These are phyloP conservation scores for Neoboletus magnificus DNA, from an alignment of 768 basidiomycete species.

Conservation along the genomic window DNA sequence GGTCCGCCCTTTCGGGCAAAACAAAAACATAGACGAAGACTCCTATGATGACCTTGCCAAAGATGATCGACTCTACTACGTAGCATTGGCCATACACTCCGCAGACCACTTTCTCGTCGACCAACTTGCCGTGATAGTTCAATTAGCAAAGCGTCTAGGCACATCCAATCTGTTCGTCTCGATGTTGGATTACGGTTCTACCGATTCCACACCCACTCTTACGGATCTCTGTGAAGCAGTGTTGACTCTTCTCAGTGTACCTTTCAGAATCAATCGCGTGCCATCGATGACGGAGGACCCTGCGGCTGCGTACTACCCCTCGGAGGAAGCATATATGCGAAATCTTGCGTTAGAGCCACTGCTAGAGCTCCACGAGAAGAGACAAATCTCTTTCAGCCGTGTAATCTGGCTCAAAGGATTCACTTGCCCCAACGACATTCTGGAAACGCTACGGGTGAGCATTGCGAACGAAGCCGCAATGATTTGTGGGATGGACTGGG, in stretches of 20 bases:
- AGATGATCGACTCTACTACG: slow-evolving; percentile 84
- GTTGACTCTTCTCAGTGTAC: slow-evolving; percentile 86
- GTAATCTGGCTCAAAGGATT: slow-evolving; percentile 99
- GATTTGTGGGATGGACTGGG: slow-evolving; percentile 99
- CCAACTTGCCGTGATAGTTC: slow-evolving; percentile 96
- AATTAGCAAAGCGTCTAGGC: slow-evolving; percentile 88
- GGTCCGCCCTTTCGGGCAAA: slow-evolving; percentile 91
- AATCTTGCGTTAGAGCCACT: slow-evolving; percentile 92
- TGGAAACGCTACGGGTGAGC: slow-evolving; percentile 92
- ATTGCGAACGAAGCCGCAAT: slow-evolving; percentile 90
- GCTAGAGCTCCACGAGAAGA: slow-evolving; percentile 69
- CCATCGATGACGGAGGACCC: slow-evolving; percentile 91
- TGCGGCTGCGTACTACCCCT: slow-evolving; percentile 86
- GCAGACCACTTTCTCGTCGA: slow-evolving; percentile 99
- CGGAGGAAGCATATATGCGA: slow-evolving; percentile 91
- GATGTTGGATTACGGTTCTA: slow-evolving; percentile 95
- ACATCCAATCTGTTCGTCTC: slow-evolving; percentile 91
- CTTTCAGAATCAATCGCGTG: slow-evolving; percentile 90
- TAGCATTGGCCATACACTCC: slow-evolving; percentile 94
- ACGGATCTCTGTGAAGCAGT: slow-evolving; percentile 95
- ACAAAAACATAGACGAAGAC: slow-evolving; percentile 65
- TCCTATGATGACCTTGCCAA: slow-evolving; percentile 86
- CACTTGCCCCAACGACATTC: slow-evolving; percentile 96
- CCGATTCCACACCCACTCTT: slow-evolving; percentile 91
- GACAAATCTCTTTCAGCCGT: slow-evolving; percentile 80